Percentiles rank a stretch among this genome's conserved stretches.
Conservation (phyloP, 1,284 basidiomycete species). For the Filobasidium uniguttulatum region DNA sequence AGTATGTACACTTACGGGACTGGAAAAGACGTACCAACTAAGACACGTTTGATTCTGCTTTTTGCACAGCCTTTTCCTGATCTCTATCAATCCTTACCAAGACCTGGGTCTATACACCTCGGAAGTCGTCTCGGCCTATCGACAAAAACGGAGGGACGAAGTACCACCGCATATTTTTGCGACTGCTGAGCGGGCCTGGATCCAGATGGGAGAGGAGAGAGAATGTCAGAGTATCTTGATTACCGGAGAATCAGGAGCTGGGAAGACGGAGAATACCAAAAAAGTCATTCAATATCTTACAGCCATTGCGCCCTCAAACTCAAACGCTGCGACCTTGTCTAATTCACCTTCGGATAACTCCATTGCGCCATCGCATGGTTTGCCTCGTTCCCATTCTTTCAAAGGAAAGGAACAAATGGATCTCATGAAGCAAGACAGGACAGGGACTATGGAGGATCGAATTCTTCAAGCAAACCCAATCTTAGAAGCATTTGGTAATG, state of each 20-base stretch:
- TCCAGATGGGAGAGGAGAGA: constrained; percentile 92
- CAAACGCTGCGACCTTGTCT: constrained; percentile 3
- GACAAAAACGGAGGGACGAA: constrained; percentile 79
- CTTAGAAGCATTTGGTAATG: constrained; percentile 95
- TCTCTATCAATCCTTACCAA: constrained; percentile 97
- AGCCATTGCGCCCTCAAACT: constrained; percentile 54
- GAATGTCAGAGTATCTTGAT: constrained; percentile 98
- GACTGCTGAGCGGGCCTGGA: constrained; percentile 93
- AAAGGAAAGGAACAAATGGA: constrained; percentile 35
- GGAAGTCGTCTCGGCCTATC: constrained; percentile 83
- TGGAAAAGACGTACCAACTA: background rate
- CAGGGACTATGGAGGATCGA: constrained; percentile 84
- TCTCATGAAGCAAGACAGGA: constrained; percentile 39
- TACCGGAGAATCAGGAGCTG: constrained; percentile 97
- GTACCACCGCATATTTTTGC: constrained; percentile 95
- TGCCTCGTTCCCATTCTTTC: constrained; percentile 34
- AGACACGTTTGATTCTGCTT: background rate
- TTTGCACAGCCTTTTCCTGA: constrained; percentile 51
- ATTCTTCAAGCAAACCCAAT: constrained; percentile 98
- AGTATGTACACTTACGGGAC: constrained; percentile 5
- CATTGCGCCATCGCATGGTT: constrained; percentile 16
- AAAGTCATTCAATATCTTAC: constrained; percentile 99
- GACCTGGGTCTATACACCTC: constrained; percentile 84
- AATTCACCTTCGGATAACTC: constrained; percentile 4
- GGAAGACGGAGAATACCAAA: constrained; percentile 99